Evolutionary conservation across 768 basidiomycete species (phyloP), one percentile per base, ranked within the genome.

Genomic region (Podaxis rugospora): DNA sequence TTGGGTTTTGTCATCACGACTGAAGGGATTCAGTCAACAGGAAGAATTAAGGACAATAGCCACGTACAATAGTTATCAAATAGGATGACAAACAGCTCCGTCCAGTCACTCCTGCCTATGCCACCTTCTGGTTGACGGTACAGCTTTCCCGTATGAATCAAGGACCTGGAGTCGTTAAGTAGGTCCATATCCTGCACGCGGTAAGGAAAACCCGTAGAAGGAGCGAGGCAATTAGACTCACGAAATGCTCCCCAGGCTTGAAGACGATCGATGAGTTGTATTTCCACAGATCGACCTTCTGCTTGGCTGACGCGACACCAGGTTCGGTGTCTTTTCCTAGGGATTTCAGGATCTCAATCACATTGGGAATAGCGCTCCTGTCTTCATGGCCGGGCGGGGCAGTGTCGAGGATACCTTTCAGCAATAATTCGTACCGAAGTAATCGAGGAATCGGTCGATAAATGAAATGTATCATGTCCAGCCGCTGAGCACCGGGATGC

Each of bases 31-130:
- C 70, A 39, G 47, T 49, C 35, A 28, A 76, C 47, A 18, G 47
- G 23, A n/a, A 18, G 0, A 42, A 23, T 53, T 47, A 16, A 46
- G 23, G 46, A 14, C 5, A 32, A 16, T 6, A 14, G 13, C n/a
- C 16, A 73, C 92, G 72, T 62, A 93, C 94, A 73, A 67, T 98
- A 99, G 67, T 98, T 94, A 72, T 99, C 97, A 66, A 99, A 97
- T 2, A 99, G 77, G 56, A 98, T 79, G 6, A 96, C 89, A 63
- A 88, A 90, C 5, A 96, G 80, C 72, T 98, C 95, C 47, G 85
- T 87, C 92, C 93, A 96, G 44, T 89, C 91, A 63, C 83, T 92
- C 87, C 88, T 91, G 70, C 90, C 89, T 64, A 94, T 85, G 11
- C 91, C 92, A 32, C 88, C 87, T 62, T 97, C 95, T 13, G 93